Conservation (phyloP, 2,329 filamentous ascomycete genomes). For the Clarireedia paspali region DNA sequence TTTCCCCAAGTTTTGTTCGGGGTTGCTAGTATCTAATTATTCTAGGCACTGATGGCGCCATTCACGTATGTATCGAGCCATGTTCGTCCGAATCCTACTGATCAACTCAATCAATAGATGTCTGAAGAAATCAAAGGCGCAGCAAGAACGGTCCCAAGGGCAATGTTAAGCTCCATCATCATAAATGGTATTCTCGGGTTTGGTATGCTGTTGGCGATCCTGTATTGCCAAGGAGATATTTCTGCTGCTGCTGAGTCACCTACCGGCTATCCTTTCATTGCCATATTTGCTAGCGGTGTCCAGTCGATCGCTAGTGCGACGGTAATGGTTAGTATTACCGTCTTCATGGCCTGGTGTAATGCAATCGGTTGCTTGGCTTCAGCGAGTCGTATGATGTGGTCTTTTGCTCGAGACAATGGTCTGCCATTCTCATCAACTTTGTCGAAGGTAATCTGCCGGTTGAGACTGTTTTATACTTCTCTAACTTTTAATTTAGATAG, state of each 20-base stretch:
- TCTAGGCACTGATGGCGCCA: neutral
- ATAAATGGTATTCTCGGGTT: conserved; percentile 41
- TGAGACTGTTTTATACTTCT: neutral
- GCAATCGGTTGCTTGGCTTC: conserved; percentile 21
- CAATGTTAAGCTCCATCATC: conserved; percentile 38
- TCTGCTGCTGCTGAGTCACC: conserved; percentile 16
- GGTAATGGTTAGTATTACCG: neutral
- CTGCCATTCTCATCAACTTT: conserved; percentile 28
- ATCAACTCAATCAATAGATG: neutral
- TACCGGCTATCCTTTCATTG: conserved; percentile 28
- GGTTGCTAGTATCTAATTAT: too few relatives aligned
- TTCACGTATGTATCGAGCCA: neutral
- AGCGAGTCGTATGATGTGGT: conserved; percentile 32
- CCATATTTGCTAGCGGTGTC: neutral
- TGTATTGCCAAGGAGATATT: conserved; percentile 29
- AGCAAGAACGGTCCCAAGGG: conserved; percentile 36
- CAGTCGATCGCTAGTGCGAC: neutral
- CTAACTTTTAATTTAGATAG: too few relatives aligned
- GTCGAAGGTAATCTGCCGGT: conserved; percentile 2
- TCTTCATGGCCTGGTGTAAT: neutral
- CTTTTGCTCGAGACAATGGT: conserved; percentile 37
- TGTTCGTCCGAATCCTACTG: neutral
- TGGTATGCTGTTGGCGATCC: conserved; percentile 27
- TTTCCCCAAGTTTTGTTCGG: too few relatives aligned
- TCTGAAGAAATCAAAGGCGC: conserved; percentile 40